These are phyloP conservation scores for Backusella psychrophila DNA, from an alignment of 192 early-diverging fungal genomes.

Conservation along the genomic window DNA sequence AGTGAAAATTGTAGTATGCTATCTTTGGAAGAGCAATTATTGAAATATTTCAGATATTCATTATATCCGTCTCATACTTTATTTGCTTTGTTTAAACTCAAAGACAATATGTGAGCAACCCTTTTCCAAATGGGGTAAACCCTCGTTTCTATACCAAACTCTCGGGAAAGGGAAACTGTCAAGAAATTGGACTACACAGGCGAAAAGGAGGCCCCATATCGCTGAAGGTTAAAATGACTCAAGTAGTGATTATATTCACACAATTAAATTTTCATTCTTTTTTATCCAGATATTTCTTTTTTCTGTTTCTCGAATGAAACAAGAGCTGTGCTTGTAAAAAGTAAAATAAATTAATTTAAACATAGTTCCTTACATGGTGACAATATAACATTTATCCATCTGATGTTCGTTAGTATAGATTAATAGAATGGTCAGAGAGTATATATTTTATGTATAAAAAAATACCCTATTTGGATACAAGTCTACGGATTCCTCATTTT, in stretches of 20 bases:
- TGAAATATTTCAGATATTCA: no score
- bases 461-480: not conserved
- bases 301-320: not conserved
- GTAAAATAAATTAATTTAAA: not conserved
- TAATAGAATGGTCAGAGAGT: not conserved
- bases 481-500: not conserved
- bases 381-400: not conserved
- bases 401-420: not conserved
- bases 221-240: not conserved
- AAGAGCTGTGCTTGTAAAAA: not conserved
- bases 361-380: not conserved
- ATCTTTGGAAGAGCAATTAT: no score
- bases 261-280: not conserved
- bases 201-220: not conserved
- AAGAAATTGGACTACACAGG: not conserved
- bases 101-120: not conserved
- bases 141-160: not conserved
- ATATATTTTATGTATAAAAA: not conserved
- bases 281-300: not conserved
- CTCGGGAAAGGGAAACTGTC: not conserved
- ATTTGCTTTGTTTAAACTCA: not conserved
- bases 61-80: no score
- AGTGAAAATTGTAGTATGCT: no score
- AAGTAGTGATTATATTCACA: not conserved
- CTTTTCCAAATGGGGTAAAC: not conserved